Percentiles rank a stretch among this genome's conserved stretches.
Evolutionary conservation across 495 filamentous ascomycete genomes (phyloP).

Genomic region (Penicillium dipodomyicola): DNA sequence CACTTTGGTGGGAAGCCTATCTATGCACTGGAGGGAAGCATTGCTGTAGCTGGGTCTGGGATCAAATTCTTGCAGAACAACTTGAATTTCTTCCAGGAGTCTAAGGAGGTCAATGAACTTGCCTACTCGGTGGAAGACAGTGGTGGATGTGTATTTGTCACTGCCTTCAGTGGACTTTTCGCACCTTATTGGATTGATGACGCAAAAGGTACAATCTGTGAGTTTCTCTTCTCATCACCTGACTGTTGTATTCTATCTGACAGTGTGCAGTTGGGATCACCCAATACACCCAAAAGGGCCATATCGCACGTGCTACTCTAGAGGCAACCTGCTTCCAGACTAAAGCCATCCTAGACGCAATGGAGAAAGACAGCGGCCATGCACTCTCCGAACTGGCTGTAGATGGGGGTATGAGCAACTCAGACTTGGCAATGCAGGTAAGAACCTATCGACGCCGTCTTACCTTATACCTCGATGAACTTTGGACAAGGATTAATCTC

Average conservation of each 20-base stretch:
- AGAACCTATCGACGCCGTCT: not conserved
- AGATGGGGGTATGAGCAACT: conserved; percentile 93
- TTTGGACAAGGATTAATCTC: not conserved
- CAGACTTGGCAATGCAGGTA: conserved; percentile 87
- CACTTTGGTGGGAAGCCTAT: conserved; percentile 73
- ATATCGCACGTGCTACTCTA: conserved; percentile 89
- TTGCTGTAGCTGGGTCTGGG: conserved; percentile 89
- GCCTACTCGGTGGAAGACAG: conserved; percentile 80
- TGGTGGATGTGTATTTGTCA: conserved; percentile 92
- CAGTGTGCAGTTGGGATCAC: conserved; percentile 71
- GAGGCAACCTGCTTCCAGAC: conserved; percentile 97
- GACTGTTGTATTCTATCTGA: conserved; percentile 8
- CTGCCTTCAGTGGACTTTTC: conserved; percentile 92
- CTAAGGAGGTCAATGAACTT: conserved; percentile 74
- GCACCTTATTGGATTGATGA: conserved; percentile 98
- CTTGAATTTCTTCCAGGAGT: conserved; percentile 70
- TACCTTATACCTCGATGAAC: not conserved
- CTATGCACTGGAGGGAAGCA: conserved; percentile 90
- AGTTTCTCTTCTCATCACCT: conserved; percentile 28
- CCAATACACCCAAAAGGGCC: conserved; percentile 83
- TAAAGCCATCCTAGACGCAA: conserved; percentile 89
- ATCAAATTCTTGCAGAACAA: conserved; percentile 91
- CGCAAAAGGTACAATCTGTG: conserved; percentile 86
- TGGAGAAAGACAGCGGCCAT: conserved; percentile 90
- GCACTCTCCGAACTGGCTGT: conserved; percentile 76